These are phyloP conservation scores for Kwoniella heveanensis DNA, from an alignment of 768 basidiomycete species.

Conservation along the genomic window DNA sequence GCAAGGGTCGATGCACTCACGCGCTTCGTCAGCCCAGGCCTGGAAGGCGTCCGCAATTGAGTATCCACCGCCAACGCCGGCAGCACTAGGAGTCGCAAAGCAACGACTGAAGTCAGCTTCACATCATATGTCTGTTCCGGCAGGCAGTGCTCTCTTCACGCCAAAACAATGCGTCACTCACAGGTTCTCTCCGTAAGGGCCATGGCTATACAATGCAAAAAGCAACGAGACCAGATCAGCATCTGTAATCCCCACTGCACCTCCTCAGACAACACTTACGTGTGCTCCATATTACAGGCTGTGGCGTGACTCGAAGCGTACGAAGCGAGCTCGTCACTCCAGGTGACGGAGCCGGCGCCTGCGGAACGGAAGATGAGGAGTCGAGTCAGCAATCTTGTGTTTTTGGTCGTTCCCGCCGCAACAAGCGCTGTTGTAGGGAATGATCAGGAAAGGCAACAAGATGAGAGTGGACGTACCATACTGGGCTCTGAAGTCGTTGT, in stretches of 20 bases:
- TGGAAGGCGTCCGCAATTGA: constrained; percentile 29
- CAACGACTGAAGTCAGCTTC: background rate
- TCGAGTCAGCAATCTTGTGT: too few relatives aligned
- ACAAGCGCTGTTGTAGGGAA: too few relatives aligned
- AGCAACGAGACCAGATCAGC: background rate
- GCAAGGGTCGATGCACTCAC: too few relatives aligned
- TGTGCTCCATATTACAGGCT: constrained; percentile 68
- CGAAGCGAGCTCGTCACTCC: constrained; percentile 65
- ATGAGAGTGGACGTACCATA: constrained; percentile 27
- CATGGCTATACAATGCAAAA: constrained; percentile 1
- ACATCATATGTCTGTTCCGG: background rate
- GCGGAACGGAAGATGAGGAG: constrained; percentile 11
- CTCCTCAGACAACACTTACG: constrained; percentile 18
- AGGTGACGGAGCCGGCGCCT: constrained; percentile 65
- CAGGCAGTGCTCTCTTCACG: background rate
- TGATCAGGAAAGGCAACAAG: background rate
- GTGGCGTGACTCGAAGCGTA: constrained; percentile 73
- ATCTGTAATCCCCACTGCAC: background rate
- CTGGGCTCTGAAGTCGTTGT: constrained; percentile 43
- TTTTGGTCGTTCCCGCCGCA: too few relatives aligned
- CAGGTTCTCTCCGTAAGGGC: constrained; percentile 52
- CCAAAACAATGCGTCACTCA: constrained; percentile 2
- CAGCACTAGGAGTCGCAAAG: constrained; percentile 14
- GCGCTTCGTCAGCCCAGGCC: constrained; percentile 40
- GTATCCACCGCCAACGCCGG: constrained; percentile 34